Percentiles rank a stretch among this genome's conserved stretches.
Conservation (phyloP, 2,329 filamentous ascomycete species). For the Trichoderma breve region DNA sequence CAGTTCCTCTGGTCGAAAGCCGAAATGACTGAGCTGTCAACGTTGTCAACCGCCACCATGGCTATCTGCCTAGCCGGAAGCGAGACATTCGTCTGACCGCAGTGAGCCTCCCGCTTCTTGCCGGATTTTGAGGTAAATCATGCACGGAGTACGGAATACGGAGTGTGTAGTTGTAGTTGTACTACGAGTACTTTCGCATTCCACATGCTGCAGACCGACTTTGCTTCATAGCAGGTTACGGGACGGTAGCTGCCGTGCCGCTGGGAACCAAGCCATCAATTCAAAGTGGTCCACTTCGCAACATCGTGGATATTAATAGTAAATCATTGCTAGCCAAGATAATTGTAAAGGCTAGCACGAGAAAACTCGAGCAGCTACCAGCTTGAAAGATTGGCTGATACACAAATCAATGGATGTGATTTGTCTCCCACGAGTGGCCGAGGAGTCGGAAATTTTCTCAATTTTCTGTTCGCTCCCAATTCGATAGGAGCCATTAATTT, state of each 20-base stretch:
- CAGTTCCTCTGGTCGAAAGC: not conserved
- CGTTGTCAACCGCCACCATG: not conserved
- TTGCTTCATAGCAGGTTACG: not conserved
- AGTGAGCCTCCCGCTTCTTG: not conserved
- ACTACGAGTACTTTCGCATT: not conserved
- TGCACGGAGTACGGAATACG: not conserved
- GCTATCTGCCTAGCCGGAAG: not conserved
- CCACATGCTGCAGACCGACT: not conserved
- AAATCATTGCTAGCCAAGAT: not conserved
- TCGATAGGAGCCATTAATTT: not conserved
- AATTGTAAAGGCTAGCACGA: not conserved
- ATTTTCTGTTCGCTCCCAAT: not conserved
- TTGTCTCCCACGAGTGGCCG: not conserved
- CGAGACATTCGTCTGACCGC: not conserved
- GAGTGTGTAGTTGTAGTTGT: not conserved
- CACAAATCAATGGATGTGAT: too few relatives aligned
- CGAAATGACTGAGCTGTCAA: not conserved
- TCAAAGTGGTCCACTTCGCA: not conserved
- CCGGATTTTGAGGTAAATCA: not conserved
- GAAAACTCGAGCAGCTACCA: not conserved
- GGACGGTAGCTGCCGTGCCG: not conserved
- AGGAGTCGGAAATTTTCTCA: not conserved
- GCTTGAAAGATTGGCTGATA: not conserved
- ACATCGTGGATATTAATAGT: not conserved
- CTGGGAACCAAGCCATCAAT: not conserved